Evolutionary conservation across 139 green algal species (phyloP).

Genomic region (Chlorella vulgaris): DNA sequence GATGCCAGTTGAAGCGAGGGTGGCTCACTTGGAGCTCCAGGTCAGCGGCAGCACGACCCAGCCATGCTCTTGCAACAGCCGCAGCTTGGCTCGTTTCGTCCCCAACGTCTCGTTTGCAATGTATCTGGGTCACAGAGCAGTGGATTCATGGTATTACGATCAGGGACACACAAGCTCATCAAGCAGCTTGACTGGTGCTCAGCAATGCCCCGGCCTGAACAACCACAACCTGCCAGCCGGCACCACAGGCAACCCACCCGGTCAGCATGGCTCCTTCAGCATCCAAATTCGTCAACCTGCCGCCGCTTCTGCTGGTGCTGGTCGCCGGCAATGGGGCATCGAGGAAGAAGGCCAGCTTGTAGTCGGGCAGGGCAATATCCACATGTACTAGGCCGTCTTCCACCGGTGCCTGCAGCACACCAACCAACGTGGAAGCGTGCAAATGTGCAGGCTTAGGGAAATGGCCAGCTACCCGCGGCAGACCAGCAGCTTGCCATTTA

Average conservation of each 20-base stretch:
- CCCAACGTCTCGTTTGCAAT: conserved; percentile 43
- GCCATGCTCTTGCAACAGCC: conserved; percentile 39
- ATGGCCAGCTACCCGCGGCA: not conserved
- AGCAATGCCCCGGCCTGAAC: too few species aligned
- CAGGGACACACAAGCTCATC: too few species aligned
- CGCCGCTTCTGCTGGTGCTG: not conserved
- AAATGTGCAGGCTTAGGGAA: not conserved
- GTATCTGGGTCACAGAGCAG: conserved; percentile 17
- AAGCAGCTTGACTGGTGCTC: too few species aligned
- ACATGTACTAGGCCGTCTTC: conserved; percentile 50
- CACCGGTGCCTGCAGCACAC: conserved; percentile 29
- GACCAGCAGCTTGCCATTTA: not conserved
- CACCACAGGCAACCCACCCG: conserved; percentile 18
- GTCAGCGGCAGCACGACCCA: conserved; percentile 36
- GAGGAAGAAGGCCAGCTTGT: conserved; percentile 44
- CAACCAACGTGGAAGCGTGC: not conserved
- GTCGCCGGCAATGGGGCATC: not conserved
- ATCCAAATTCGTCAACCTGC: not conserved
- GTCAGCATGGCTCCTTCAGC: conserved; percentile 33
- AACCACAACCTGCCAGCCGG: not conserved
- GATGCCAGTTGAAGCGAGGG: not conserved
- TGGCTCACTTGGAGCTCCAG: not conserved
- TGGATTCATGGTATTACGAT: too few species aligned
- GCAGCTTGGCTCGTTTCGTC: conserved; percentile 38
- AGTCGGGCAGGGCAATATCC: conserved; percentile 47